A percentile compares a stretch with the other conserved stretches of the same genome.
phyloP scores from a whole-genome alignment of 1,284 basidiomycete genomes.

The Phylloporus gajari region DNA sequence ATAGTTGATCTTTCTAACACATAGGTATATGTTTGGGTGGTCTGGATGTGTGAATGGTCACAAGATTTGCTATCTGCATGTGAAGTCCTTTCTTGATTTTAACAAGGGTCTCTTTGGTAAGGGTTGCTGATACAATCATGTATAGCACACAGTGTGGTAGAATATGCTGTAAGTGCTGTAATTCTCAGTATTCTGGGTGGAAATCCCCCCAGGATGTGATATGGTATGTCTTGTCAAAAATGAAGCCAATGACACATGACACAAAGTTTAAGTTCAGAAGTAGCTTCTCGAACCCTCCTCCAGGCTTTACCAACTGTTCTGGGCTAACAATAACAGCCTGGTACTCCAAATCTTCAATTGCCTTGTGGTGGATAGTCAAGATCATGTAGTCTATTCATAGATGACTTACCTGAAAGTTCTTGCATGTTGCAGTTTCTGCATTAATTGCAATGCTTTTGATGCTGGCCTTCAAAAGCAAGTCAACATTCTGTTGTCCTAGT shows the following conservation, averaged over 20 bases:
- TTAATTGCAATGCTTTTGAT: neutral
- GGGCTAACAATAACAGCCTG: constrained; percentile 17
- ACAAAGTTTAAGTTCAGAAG: constrained; percentile 3
- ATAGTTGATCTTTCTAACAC: constrained; percentile 36
- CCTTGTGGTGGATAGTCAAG: neutral
- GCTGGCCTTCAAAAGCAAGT: neutral
- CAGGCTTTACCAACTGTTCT: constrained; percentile 19
- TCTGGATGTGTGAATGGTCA: constrained; percentile 22
- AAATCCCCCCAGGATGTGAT: constrained; percentile 18
- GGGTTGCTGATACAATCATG: constrained; percentile 13
- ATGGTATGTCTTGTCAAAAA: constrained; percentile 21
- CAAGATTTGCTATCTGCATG: neutral
- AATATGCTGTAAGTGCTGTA: constrained; percentile 9
- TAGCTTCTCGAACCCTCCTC: constrained; percentile 14
- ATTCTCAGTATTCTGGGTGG: constrained; percentile 16
- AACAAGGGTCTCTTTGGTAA: neutral
- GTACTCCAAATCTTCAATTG: neutral
- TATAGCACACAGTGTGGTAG: neutral
- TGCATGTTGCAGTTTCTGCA: neutral
- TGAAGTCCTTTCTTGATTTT: constrained; percentile 6
- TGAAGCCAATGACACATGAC: constrained; percentile 11
- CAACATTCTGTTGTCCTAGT: neutral
- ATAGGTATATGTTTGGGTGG: constrained; percentile 43
- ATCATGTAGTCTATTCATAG: neutral
- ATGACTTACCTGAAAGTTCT: neutral